Base-by-base conservation (phyloP, 176 grass and related monocot genomes). In the Rhynchospora breviuscula region DNA sequence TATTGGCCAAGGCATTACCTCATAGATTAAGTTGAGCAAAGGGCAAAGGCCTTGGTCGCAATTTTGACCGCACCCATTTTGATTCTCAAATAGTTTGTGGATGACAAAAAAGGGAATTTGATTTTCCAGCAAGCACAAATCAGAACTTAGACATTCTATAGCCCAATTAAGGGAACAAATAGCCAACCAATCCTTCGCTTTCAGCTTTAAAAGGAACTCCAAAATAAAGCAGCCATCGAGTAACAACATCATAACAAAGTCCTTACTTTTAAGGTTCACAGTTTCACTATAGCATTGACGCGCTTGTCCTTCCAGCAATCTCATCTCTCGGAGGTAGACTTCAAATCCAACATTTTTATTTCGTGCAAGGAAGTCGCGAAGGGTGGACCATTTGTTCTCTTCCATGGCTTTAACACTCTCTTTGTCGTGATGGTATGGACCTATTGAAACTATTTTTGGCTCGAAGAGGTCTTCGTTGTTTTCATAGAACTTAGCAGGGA, bases 131-230 rank as follows among this genome's bases (percentile, higher is more conserved):
- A 40, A 40, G 35, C 35, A 40, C 84, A 8, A 33, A 59, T 70
- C 22, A 87, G 61, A 2, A 85, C 85, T 15, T 87, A 79, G 67
- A 84, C 85, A 7, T 88, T 91, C 23, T 91, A 7, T 2, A 91
- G 70, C 22, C 85, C 58, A 3, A 91, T 44, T 17, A 91, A 19
- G 21, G 87, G 86, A 0, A 44, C 2, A 1, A 29, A 18, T 9
- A 87, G 48, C 65, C 23, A 58, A 79, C 33, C 80, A 31, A 0
- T 79, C 68, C 31, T 66, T 51, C 5, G 33, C 7, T 0, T 69
- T 57, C 0, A 12, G 25, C 22, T 73, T 69, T 7, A 79, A 59
- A 10, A 90, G 29, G 11, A 83, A 76, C 43, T 84, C 73, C 7
- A 87, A 44, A 21, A 90, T 17, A 81, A 90, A 90, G 65, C 73